These are phyloP conservation scores for Aspergillus carlsbadensis DNA, from an alignment of 495 filamentous ascomycete species.

Conservation along the genomic window DNA sequence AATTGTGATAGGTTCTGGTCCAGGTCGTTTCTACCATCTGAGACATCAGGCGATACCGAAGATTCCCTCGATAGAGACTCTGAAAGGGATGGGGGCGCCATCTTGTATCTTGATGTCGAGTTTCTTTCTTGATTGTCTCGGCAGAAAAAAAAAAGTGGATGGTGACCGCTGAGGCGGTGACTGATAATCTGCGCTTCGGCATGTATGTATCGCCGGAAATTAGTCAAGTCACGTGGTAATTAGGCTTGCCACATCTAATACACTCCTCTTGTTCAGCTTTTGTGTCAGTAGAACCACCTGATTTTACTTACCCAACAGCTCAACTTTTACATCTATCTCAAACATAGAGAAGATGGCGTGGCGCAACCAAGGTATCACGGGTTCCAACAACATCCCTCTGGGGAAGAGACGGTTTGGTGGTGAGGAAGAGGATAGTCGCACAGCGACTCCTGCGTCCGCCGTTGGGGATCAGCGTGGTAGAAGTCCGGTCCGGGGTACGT, in stretches of 20 bases:
- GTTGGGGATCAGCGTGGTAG: conserved; percentile 67
- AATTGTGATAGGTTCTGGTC: conserved; percentile 26
- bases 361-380: conserved; percentile 94
- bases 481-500: conserved; percentile 66
- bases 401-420: conserved; percentile 84
- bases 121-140: conserved; percentile 27
- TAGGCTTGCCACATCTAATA: conserved; percentile 16
- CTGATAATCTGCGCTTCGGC: too few relatives aligned
- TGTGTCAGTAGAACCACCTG: neutral
- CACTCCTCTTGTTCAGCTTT: neutral
- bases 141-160: conserved; percentile 36
- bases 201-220: neutral
- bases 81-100: conserved; percentile 32
- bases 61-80: conserved; percentile 27
- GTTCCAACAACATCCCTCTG: conserved; percentile 96
- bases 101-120: conserved; percentile 23
- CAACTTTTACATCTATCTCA: neutral
- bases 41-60: conserved; percentile 20
- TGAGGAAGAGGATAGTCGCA: conserved; percentile 61
- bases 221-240: conserved; percentile 22
- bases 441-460: conserved; percentile 50
- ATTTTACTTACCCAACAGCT: conserved; percentile 7
- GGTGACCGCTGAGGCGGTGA: conserved; percentile 31
- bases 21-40: conserved; percentile 13
- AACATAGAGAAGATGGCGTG: conserved; percentile 64